Base-by-base conservation (phyloP, 1,139 yeast genomes). In the Diutina scorzettiae region DNA sequence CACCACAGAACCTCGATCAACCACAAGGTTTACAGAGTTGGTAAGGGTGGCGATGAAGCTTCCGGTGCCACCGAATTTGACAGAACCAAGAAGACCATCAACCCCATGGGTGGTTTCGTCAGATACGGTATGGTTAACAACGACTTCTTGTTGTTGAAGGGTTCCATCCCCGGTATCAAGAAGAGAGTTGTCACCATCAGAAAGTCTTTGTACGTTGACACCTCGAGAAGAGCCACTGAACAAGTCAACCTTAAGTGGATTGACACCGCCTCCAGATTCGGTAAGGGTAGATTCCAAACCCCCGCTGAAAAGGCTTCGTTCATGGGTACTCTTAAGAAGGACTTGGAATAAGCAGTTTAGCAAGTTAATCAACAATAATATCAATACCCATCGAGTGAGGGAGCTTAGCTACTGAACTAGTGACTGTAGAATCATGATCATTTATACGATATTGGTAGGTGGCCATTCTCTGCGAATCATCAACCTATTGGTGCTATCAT, bases 281-380 rank as follows among this genome's bases (percentile, higher is more conserved):
- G 99, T 84, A 93, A 91, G 87, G 99, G 99, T 80, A 91, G 98
- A 81, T 93, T 93, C 98, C 99, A 93, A 78, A 91, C 98, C 66
- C 95, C 96, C 63, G 98, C 96, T 72, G 99, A 93, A 81, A 93
- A 93, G 89, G 89, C 81, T 69, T 95, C 98, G 66, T 93, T 93
- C 91, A 66, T 89, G 79, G 99, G 99, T 80, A 89, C 98, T 64
- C 83, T 91, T 71, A 93, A 93, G 95, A 89, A 86, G 83, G 98
- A 91, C 63, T 66, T 69, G 50, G 49, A 47, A 46, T 16, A 20
- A 9, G 12, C 16, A 37, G 37, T 19, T 14, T 32, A 31, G n/a
- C n/a, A n/a, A n/a, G n/a, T n/a, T 28, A 28, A n/a, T 17, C 9
- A 30, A 30, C 18, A 7, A 18, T 30, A 30, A 30, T 28, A 28